A percentile compares a stretch with the other conserved stretches of the same genome.
phyloP scores from a whole-genome alignment of 257 asterid species.

The Paraleonurus japonicus region DNA sequence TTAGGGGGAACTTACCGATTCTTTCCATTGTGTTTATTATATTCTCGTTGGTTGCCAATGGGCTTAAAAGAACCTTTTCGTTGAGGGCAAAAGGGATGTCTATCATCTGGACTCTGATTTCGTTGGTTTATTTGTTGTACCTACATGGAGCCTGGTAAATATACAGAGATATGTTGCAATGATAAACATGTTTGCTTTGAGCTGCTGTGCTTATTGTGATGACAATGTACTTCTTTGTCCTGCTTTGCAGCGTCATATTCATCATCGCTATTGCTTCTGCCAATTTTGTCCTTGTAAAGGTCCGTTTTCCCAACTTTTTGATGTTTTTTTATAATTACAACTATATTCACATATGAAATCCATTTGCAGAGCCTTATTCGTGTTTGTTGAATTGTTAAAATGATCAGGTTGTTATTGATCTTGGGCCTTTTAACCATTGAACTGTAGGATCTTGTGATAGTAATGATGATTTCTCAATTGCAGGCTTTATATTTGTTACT shows the following conservation, averaged over 20 bases:
- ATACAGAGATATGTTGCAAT: constrained; percentile 3
- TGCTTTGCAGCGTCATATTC: constrained; percentile 63
- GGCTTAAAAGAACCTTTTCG: constrained; percentile 42
- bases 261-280: constrained; percentile 68
- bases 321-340: constrained; percentile 11
- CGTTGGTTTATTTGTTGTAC: constrained; percentile 62
- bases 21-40: constrained; percentile 65
- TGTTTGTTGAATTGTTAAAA: background rate
- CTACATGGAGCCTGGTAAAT: constrained; percentile 92
- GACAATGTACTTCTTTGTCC: constrained; percentile 11
- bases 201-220: constrained; percentile 23
- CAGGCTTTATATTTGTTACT: background rate
- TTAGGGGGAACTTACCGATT: constrained; percentile 76
- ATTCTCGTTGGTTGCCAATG: constrained; percentile 63
- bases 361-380: background rate
- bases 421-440: background rate
- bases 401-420: background rate
- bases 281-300: constrained; percentile 88
- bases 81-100: constrained; percentile 89
- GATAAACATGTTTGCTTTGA: constrained; percentile 21
- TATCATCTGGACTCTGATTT: constrained; percentile 63
- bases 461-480: background rate
- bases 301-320: constrained; percentile 34
- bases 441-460: background rate
- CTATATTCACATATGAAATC: background rate